Base-by-base conservation (phyloP, 2,329 filamentous ascomycete species). In the Plenodomus tracheiphilus region DNA sequence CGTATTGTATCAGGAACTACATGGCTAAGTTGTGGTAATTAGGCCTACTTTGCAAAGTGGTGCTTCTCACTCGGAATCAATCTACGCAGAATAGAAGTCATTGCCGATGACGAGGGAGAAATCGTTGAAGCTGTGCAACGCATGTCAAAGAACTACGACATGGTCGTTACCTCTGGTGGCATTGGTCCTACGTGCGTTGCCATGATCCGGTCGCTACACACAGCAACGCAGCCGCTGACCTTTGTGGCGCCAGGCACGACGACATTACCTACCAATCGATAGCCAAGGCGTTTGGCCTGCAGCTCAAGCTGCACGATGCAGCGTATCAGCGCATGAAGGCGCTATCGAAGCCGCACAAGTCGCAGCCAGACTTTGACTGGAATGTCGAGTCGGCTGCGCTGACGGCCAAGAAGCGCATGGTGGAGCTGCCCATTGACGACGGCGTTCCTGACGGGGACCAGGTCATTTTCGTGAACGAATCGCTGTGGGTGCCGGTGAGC, bases 191-290 rank as follows among this genome's bases (percentile, higher is more conserved):
- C 93, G 88, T 93, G 76, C 77, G 86, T 73, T 48, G 55, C 47
- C 43, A n/a, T 32, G 6, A 22, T 34, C 20, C 35, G 25, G 19
- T 45, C 42, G 45, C 41, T 54, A 40, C 44, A 49, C 49, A n/a
- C 17, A 47, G 39, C n/a, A n/a, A n/a, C n/a, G 20, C 53, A 46
- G 47, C 44, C 41, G 53, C 61, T 62, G 56, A 65, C 49, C n/a
- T 32, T 35, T 44, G 39, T 18, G 36, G 46, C 36, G 41, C 35
- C 61, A 95, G 90, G 47, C 93, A 97, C 77, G 94, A 99, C 73
- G 94, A 99, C 70, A 97, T 97, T 61, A 97, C 94, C 20, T 99
- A 99, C 76, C 81, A 89, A 67, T 93, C 91, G 34, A 95, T 99
- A 70, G 92, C 90, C 56, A 91, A 91, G 70, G 94, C 92, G 7